Base-by-base conservation (phyloP, 371 early-diverging fungal species). In the Circinella minor region DNA sequence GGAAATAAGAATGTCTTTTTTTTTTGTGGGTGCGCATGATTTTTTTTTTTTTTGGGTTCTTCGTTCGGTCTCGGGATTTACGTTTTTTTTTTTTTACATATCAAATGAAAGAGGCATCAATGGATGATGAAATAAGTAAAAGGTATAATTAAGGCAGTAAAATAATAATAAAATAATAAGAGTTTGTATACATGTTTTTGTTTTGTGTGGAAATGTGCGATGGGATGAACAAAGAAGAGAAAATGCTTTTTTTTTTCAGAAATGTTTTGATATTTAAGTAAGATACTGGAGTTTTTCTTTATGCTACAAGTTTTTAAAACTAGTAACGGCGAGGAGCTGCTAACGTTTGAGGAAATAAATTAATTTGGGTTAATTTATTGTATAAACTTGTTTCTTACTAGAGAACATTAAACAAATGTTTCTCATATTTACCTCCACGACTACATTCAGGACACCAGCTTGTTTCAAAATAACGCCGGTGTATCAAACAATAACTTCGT, bases 371-470 rank as follows among this genome's bases (percentile, higher is more conserved):
- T 27, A 27, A 27, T 27, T 27, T 27, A 27, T 27, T 27, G 27
- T 27, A 27, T 27, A 43, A 43, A 43, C 43, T 43, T 60, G 39
- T 57, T 11, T 57, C n/a, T 17, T 57, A 57, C 34, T 27, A 39
- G 18, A 27, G 51, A 34, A 57, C 27, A 57, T n/a, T 54, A 54
- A 54, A 27, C 27, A 27, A 27, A 27, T 27, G 27, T 27, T 27
- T 27, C 27, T 27, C 27, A 27, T 27, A 27, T 57, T 48, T 63
- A 69, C 70, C 55, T 69, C 48, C 63, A 37, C 78, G 72, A 43
- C 70, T 63, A 65, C 74, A 73, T 14, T 73, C 66, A 67, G 74
- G 74, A 37, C 69, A 73, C 67, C 69, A 69, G 59, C 70, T 69
- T 67, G 74, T 73, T 51, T 67, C 70, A 62, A 73, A 73, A 43